phyloP scores from a whole-genome alignment of 495 filamentous ascomycete species.

The Cercophora newfieldiana region DNA sequence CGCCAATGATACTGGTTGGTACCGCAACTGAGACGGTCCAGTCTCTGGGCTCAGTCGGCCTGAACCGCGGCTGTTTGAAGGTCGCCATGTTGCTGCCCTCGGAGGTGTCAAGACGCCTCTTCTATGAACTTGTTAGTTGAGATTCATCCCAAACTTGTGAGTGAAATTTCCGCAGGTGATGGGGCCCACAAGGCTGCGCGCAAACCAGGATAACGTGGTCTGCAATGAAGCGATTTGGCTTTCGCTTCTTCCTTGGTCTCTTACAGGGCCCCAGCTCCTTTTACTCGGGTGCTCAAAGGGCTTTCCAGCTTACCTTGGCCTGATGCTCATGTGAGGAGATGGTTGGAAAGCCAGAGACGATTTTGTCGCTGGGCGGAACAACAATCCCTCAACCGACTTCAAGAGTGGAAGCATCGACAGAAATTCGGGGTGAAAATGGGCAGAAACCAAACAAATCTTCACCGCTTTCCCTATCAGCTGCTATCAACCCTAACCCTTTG shows the following conservation, averaged over 20 bases:
- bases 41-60: slow-evolving; percentile 38
- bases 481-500: slow-evolving; percentile 6
- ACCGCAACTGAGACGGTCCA: slow-evolving; percentile 53
- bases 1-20: slow-evolving; percentile 48
- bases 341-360: not conserved
- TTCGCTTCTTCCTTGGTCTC: not conserved
- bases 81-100: slow-evolving; percentile 31
- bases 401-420: slow-evolving; percentile 1
- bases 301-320: slow-evolving; percentile 23
- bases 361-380: no score
- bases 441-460: slow-evolving; percentile 11
- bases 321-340: slow-evolving; percentile 23
- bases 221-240: not conserved
- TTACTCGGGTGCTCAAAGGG: not conserved
- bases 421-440: slow-evolving; percentile 10
- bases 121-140: slow-evolving; percentile 29
- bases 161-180: not conserved
- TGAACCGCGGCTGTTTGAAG: slow-evolving; percentile 33
- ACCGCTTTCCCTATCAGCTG: slow-evolving; percentile 9
- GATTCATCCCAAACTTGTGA: not conserved
- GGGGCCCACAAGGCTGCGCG: not conserved
- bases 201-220: not conserved
- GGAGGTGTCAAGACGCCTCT: slow-evolving; percentile 39
- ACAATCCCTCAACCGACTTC: no score
- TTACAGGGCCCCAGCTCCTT: not conserved